Evolutionary conservation across 2,329 filamentous ascomycete genomes (phyloP).

Genomic region (Xylariaceae sp.): DNA sequence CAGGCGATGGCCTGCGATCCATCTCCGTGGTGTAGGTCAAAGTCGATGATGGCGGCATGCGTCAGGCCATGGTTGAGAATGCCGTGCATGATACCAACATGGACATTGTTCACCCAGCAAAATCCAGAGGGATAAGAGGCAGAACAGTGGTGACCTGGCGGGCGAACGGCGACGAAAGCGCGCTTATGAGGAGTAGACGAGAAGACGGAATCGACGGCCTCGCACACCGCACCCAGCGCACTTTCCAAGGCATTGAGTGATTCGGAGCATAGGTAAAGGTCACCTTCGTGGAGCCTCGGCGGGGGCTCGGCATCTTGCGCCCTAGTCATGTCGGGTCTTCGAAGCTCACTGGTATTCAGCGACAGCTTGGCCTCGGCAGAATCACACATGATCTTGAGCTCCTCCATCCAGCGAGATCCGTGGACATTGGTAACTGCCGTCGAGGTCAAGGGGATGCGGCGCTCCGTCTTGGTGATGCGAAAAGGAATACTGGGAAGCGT

Average conservation of each 20-base stretch:
- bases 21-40: slow-evolving; percentile 86
- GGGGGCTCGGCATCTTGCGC: slow-evolving; percentile 36
- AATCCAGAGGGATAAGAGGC: slow-evolving; percentile 86
- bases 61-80: slow-evolving; percentile 78
- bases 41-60: slow-evolving; percentile 88
- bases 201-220: slow-evolving; percentile 85
- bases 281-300: slow-evolving; percentile 70
- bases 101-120: slow-evolving; percentile 98
- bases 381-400: slow-evolving; percentile 78
- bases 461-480: slow-evolving; percentile 71
- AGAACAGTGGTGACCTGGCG: slow-evolving; percentile 93
- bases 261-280: slow-evolving; percentile 83
- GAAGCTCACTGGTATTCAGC: slow-evolving; percentile 68
- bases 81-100: slow-evolving; percentile 90
- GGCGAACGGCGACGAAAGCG: slow-evolving; percentile 86
- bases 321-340: slow-evolving; percentile 56
- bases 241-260: slow-evolving; percentile 85
- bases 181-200: slow-evolving; percentile 53
- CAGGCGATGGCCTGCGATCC: slow-evolving; percentile 94
- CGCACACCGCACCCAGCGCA: slow-evolving; percentile 84
- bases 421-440: slow-evolving; percentile 84
- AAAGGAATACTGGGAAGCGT: slow-evolving; percentile 63
- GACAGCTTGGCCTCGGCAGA: slow-evolving; percentile 72
- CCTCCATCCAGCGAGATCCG: slow-evolving; percentile 87
- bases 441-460: slow-evolving; percentile 64